Base-by-base conservation (phyloP, 2,329 filamentous ascomycete species). In the Ophiostoma populinum region DNA sequence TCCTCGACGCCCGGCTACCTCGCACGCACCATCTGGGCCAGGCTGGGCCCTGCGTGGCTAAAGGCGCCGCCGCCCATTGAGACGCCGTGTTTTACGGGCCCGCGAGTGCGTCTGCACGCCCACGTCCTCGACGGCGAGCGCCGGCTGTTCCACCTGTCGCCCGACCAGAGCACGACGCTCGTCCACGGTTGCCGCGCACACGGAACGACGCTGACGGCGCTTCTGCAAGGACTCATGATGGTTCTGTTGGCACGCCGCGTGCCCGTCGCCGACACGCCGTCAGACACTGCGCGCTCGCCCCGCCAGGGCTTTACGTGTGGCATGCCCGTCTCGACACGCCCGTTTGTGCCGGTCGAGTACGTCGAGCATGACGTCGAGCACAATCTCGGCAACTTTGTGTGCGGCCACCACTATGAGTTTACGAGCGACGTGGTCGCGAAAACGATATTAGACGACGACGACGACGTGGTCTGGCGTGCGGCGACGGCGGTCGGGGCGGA, bases 291-390 rank as follows among this genome's bases (percentile, higher is more conserved):
- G n/a, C n/a, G n/a, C n/a, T n/a, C n/a, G n/a, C n/a, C n/a, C n/a
- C n/a, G n/a, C n/a, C n/a, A n/a, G 0, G 47, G 49, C 2, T 61
- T 68, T 39, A 38, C 43, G 10, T 49, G 51, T 19, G 44, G 42
- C 15, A 67, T 61, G 1, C 58, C 62, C 35, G 60, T 66, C 35
- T 57, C 55, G 19, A 52, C 67, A 11, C 55, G 62, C 0, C 55
- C 53, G 0, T 59, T 56, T 32, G 9, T 13, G 26, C 9, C 43
- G 42, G 4, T 39, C 42, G 0, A 43, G 36, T 11, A 18, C 10
- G 1, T 10, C 41, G 45, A 57, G n/a, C n/a, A n/a, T 26, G 48
- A 52, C 8, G 39, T 51, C 17, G 45, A 45, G 17, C 41, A 48
- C 12, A 40, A 45, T 1, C 51, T 67, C 34, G 55, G 57, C 15